Conservation (phyloP, 768 basidiomycete genomes). For the Lyophyllum shimeji region DNA sequence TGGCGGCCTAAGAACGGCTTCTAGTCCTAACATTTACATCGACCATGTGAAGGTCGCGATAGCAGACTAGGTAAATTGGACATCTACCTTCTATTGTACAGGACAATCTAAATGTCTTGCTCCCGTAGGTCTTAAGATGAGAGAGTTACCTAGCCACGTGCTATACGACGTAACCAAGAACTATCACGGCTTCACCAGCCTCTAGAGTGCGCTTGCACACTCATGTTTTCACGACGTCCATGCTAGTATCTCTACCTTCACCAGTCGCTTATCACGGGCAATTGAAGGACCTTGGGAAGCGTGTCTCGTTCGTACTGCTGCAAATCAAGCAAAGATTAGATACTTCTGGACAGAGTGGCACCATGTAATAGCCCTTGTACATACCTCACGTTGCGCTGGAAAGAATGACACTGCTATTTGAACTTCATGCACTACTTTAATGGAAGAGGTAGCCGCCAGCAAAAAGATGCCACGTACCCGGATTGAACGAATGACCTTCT, state of each 20-base stretch:
- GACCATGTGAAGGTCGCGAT: slow-evolving; percentile 29
- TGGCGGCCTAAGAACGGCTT: neutral
- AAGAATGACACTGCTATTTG: too few relatives aligned
- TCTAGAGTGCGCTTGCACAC: slow-evolving; percentile 28
- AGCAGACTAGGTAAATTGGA: slow-evolving; percentile 21
- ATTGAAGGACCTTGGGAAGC: slow-evolving; percentile 25
- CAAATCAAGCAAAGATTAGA: slow-evolving; percentile 35
- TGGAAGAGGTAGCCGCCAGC: neutral
- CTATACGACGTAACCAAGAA: slow-evolving; percentile 33
- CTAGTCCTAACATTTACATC: slow-evolving; percentile 8
- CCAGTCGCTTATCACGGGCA: slow-evolving; percentile 24
- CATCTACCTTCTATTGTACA: neutral
- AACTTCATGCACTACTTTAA: too few relatives aligned
- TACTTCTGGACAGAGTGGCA: neutral
- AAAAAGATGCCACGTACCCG: slow-evolving; percentile 40
- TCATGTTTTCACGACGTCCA: slow-evolving; percentile 31
- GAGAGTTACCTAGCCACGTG: slow-evolving; percentile 36
- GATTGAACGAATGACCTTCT: slow-evolving; percentile 44
- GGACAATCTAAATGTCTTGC: neutral
- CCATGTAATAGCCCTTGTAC: too few relatives aligned
- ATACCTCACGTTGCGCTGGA: too few relatives aligned
- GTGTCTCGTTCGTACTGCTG: slow-evolving; percentile 24
- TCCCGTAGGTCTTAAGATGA: slow-evolving; percentile 32
- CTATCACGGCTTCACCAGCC: slow-evolving; percentile 22
- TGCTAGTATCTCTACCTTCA: slow-evolving; percentile 3